Evolutionary conservation across 2,329 filamentous ascomycete genomes (phyloP).

Genomic region (Tolypocladium sp.): DNA sequence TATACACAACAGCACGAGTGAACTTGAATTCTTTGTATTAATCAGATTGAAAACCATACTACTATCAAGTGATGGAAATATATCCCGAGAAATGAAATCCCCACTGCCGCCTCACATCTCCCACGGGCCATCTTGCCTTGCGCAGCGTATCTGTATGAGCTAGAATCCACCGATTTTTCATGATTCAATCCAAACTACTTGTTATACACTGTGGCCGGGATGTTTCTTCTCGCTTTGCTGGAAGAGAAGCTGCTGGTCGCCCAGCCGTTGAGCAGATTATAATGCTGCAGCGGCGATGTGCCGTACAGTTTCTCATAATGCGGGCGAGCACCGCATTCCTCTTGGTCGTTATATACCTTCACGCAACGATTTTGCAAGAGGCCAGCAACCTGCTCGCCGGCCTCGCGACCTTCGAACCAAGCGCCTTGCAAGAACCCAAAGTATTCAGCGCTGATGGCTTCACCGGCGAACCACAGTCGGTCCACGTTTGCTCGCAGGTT

Average conservation of each 20-base stretch:
- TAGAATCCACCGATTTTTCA: not conserved
- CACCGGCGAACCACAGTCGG: constrained; percentile 55
- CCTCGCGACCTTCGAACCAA: constrained; percentile 45
- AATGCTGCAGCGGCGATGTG: constrained; percentile 22
- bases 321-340: constrained; percentile 9
- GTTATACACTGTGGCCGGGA: not conserved
- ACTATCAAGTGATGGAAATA: too few relatives aligned
- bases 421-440: constrained; percentile 59
- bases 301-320: constrained; percentile 17
- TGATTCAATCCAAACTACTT: not conserved
- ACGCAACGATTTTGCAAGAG: constrained; percentile 9
- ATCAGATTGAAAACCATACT: too few relatives aligned
- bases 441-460: constrained; percentile 52
- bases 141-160: too few relatives aligned
- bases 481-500: constrained; percentile 57
- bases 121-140: not conserved
- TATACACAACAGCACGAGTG: too few relatives aligned
- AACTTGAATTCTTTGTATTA: too few relatives aligned
- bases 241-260: constrained; percentile 21
- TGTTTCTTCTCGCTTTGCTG: not conserved
- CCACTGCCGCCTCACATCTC: too few relatives aligned
- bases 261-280: constrained; percentile 26
- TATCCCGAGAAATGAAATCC: too few relatives aligned
- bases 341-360: constrained; percentile 2
- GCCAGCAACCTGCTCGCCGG: constrained; percentile 32